Percentiles rank a stretch among this genome's conserved stretches.
phyloP scores from a whole-genome alignment of 1,284 basidiomycete species.

The Trametes sp. region DNA sequence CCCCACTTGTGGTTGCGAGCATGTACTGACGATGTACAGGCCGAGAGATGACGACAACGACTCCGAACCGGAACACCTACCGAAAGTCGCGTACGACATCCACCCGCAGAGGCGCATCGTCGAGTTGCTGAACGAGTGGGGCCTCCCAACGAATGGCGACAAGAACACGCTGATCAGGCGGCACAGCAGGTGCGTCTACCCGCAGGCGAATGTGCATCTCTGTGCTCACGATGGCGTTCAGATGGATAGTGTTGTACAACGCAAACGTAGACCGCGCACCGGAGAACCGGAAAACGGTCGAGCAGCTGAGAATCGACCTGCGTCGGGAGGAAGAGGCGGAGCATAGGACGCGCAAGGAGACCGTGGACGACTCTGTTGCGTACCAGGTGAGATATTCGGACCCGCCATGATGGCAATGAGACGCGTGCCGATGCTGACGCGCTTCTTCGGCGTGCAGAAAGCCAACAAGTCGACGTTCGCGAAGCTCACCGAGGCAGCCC shows the following conservation, averaged over 20 bases:
- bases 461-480: slow-evolving; percentile 54
- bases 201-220: background rate
- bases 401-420: background rate
- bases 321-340: slow-evolving; percentile 65
- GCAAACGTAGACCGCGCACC: slow-evolving; percentile 71
- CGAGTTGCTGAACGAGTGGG: slow-evolving; percentile 62
- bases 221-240: slow-evolving; percentile 34
- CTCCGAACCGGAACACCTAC: slow-evolving; percentile 54
- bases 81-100: slow-evolving; percentile 70
- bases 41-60: slow-evolving; percentile 40
- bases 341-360: slow-evolving; percentile 48
- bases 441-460: slow-evolving; percentile 43
- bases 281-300: slow-evolving; percentile 52
- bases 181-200: slow-evolving; percentile 60
- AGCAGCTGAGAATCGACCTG: slow-evolving; percentile 60
- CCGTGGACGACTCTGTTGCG: slow-evolving; percentile 48
- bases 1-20: background rate
- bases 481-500: slow-evolving; percentile 50
- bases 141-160: slow-evolving; percentile 61
- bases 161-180: slow-evolving; percentile 58
- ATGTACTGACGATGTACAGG: slow-evolving; percentile 12
- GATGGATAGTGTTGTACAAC: slow-evolving; percentile 75
- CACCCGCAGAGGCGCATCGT: slow-evolving; percentile 68
- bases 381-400: slow-evolving; percentile 56
- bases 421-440: background rate